Base-by-base conservation (phyloP, 1,284 basidiomycete species). In the Inonotus hispidus region DNA sequence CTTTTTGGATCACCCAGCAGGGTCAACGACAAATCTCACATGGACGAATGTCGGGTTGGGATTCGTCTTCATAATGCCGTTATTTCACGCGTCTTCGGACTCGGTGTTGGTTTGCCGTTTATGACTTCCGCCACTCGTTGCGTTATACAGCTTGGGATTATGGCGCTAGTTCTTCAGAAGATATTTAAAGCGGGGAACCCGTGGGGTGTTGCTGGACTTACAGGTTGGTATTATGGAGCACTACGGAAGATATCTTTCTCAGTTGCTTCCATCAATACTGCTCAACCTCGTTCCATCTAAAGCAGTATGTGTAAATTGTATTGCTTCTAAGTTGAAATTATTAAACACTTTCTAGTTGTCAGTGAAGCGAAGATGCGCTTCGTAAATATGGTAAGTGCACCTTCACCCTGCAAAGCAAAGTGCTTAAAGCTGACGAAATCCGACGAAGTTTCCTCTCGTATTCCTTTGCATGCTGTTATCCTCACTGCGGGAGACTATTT, bases 401-500 rank as follows among this genome's bases (percentile, higher is more conserved):
- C 52, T 38, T 39, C 39, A 43, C 46, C 19, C 25, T 41, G 41
- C 11, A n/a, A 21, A 14, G 16, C 2, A 43, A 43, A 46, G 14
- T 16, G 38, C 37, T 63, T 46, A 64, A 11, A 58, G 11, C 25
- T 27, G 53, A 56, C 3, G 41, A n/a, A 7, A 39, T 29, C 60
- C 29, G 27, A n/a, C 25, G 38, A 67, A 93, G 91, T 92, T 93
- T 68, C 77, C 82, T 1, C 78, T 82, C 1, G 83, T 92, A 5
- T 74, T 93, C 1, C 62, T 84, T 1, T 83, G 83, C 0, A 87
- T 93, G 83, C 64, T 90, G 8, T 79, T 79, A 8, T 90, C 88
- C 0, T 91, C 90, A 0, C 84, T 93, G 41, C 92, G 92, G 0
- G 85, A 92, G 37, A 88, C 91, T 0, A 81, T 93, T 93, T 27